Evolutionary conservation across 2,329 filamentous ascomycete genomes (phyloP).

Genomic region (Aspergillus sp.): DNA sequence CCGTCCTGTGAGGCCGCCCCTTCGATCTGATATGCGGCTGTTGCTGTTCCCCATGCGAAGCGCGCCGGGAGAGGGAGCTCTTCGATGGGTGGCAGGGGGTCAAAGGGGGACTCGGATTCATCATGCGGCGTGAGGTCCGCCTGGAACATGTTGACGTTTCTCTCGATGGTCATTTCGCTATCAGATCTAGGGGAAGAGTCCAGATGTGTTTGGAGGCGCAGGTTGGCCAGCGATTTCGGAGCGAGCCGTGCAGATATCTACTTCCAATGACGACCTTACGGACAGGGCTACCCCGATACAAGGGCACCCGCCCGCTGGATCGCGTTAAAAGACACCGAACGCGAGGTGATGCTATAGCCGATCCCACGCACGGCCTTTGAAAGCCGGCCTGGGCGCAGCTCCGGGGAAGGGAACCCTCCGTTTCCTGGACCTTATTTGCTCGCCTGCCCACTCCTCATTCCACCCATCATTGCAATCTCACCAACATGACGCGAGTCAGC

Average conservation of each 20-base stretch:
- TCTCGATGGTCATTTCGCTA: background rate
- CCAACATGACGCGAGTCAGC: background rate
- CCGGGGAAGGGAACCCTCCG: no score
- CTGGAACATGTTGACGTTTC: background rate
- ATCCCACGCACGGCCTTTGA: no score
- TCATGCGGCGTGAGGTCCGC: background rate
- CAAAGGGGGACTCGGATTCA: background rate
- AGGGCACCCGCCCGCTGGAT: no score
- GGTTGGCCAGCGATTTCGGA: background rate
- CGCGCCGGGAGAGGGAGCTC: constrained; percentile 21
- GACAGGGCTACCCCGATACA: no score
- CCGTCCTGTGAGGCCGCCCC: constrained; percentile 39
- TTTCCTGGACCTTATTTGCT: background rate
- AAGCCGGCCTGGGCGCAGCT: no score
- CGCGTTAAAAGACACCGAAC: no score
- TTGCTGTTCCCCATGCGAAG: constrained; percentile 42
- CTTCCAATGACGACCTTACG: no score
- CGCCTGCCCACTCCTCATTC: background rate
- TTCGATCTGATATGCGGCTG: constrained; percentile 43
- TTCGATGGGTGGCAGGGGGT: background rate
- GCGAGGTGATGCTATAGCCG: no score
- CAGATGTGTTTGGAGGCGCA: background rate
- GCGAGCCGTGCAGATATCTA: no score
- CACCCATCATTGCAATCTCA: background rate
- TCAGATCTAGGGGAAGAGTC: background rate